A percentile compares a stretch with the other conserved stretches of the same genome.
phyloP scores from a whole-genome alignment of 1,284 basidiomycete species.

The Wolfiporia cocos region DNA sequence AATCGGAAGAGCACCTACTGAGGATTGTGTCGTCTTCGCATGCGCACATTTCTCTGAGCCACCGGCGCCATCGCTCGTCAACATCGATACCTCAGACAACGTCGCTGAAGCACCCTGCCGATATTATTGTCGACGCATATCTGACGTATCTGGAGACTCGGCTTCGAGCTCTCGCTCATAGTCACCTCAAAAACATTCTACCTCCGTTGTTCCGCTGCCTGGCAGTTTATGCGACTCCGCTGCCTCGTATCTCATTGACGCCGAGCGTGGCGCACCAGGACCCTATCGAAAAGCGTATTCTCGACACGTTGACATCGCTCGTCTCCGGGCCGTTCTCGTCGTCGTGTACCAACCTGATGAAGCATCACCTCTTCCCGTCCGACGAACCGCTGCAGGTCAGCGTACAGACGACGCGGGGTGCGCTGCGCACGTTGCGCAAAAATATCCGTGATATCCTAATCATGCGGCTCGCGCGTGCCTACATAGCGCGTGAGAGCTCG shows the following conservation, averaged over 20 bases:
- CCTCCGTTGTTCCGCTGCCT: conserved; percentile 66
- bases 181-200: conserved; percentile 49
- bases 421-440: conserved; percentile 58
- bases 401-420: conserved; percentile 52
- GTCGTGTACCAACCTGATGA: conserved; percentile 56
- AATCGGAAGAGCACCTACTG: conserved; percentile 19
- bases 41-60: conserved; percentile 29
- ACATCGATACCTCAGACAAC: conserved; percentile 32
- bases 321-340: conserved; percentile 60
- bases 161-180: conserved; percentile 48
- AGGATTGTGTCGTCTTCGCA: conserved; percentile 24
- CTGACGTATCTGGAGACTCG: conserved; percentile 56
- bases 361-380: conserved; percentile 38
- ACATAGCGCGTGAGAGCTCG: conserved; percentile 48
- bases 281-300: conserved; percentile 46
- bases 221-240: conserved; percentile 53
- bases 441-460: conserved; percentile 56
- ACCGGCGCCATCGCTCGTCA: conserved; percentile 54
- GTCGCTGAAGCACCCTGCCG: conserved; percentile 35
- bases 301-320: conserved; percentile 47
- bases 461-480: conserved; percentile 57
- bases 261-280: conserved; percentile 30
- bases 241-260: conserved; percentile 56
- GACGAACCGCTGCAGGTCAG: conserved; percentile 17
- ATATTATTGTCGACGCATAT: conserved; percentile 57